phyloP scores from a whole-genome alignment of 108 stramenopile species.

The Cyclotella cryptica region DNA sequence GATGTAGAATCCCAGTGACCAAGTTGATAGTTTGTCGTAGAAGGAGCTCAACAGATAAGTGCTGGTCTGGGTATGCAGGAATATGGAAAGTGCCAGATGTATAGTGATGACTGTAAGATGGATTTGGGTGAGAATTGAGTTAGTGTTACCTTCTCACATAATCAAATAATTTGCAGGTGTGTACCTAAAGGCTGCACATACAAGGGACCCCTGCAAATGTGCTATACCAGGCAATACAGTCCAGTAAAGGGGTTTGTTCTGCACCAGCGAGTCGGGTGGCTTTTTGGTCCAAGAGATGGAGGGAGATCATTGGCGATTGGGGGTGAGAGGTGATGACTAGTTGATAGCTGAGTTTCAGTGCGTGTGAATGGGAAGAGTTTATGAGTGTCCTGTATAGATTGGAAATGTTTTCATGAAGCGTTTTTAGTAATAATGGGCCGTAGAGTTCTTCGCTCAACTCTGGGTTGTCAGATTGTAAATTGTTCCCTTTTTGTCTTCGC shows the following conservation, averaged over 20 bases:
- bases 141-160: no score
- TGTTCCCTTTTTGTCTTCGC: neutral
- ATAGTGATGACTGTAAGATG: no score
- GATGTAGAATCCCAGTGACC: no score
- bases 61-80: no score
- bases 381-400: conserved; percentile 39
- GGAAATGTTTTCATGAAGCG: conserved; percentile 32
- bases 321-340: conserved; percentile 76
- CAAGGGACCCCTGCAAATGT: no score
- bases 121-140: no score
- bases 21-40: no score
- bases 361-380: conserved; percentile 43
- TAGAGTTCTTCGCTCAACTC: conserved; percentile 24
- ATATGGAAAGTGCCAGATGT: no score
- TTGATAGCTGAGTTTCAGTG: conserved; percentile 44
- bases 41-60: no score
- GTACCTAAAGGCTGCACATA: no score
- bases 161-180: no score
- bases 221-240: conserved; percentile 66
- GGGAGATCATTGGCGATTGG: conserved; percentile 79
- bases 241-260: conserved; percentile 67
- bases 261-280: conserved; percentile 39
- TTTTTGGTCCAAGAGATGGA: conserved; percentile 66
- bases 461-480: neutral
- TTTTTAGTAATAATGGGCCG: conserved; percentile 27